A percentile compares a stretch with the other conserved stretches of the same genome.
phyloP scores from a whole-genome alignment of 306 rosid genomes.

The Sindora glabra region DNA sequence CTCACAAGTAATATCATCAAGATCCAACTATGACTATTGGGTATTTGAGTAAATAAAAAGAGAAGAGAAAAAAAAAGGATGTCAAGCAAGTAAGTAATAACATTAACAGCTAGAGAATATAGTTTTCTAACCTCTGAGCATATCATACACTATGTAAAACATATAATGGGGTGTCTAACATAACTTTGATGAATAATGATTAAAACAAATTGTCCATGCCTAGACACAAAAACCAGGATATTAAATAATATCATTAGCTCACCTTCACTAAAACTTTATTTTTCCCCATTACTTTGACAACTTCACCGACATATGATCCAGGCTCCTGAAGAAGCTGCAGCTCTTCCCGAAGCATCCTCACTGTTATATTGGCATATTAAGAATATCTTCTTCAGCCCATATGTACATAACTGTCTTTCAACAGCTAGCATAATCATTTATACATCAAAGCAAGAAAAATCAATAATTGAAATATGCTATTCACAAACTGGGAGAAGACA shows the following conservation, averaged over 20 bases:
- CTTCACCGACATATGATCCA: constrained; percentile 98
- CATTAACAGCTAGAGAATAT: too few species aligned
- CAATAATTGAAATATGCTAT: neutral
- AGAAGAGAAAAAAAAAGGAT: too few species aligned
- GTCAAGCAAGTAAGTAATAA: too few species aligned
- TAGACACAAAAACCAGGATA: neutral
- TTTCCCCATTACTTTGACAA: constrained; percentile 98
- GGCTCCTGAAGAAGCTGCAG: constrained; percentile 98
- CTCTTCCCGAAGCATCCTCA: constrained; percentile 99
- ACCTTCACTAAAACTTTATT: constrained; percentile 97
- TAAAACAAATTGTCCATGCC: neutral
- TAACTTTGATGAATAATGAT: too few species aligned
- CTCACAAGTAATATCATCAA: too few species aligned
- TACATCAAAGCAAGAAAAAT: neutral
- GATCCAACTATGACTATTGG: too few species aligned
- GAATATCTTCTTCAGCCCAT: neutral
- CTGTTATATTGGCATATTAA: constrained; percentile 34
- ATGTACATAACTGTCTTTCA: neutral
- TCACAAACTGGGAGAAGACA: neutral
- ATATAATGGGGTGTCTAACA: too few species aligned
- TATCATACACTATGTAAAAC: too few species aligned
- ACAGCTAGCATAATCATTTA: neutral
- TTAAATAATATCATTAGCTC: neutral
- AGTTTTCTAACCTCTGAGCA: too few species aligned
- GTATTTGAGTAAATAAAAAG: too few species aligned